These are phyloP conservation scores for Pseudogymnoascus sp. DNA, from an alignment of 2,329 filamentous ascomycete species.

Conservation along the genomic window DNA sequence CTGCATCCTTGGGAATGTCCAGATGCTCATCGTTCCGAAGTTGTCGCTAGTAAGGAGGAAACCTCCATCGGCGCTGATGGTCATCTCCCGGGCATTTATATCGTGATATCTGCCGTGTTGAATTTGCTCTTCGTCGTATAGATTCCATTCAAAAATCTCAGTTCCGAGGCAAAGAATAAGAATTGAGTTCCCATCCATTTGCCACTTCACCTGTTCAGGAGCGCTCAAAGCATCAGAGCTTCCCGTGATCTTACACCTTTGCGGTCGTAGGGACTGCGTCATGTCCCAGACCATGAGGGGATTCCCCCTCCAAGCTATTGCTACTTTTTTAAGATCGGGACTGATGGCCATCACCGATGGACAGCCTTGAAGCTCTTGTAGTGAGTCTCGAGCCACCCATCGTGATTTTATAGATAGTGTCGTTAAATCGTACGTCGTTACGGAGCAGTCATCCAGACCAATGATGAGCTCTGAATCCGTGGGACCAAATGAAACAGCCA, in stretches of 20 bases:
- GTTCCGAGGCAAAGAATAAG: background rate
- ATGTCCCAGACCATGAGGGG: background rate
- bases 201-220: background rate
- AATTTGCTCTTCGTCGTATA: background rate
- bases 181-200: background rate
- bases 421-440: background rate
- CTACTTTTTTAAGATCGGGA: background rate
- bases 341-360: background rate
- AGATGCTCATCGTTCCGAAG: constrained; percentile 23
- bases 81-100: constrained; percentile 20
- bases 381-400: background rate
- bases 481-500: background rate
- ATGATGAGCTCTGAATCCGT: background rate
- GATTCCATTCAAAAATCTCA: background rate
- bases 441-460: background rate
- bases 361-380: background rate
- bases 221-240: background rate
- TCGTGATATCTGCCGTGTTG: constrained; percentile 19
- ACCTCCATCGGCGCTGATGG: constrained; percentile 22
- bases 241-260: background rate
- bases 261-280: background rate
- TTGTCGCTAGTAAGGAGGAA: constrained; percentile 24
- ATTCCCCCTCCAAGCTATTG: background rate
- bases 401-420: background rate
- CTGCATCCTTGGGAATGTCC: constrained; percentile 23